Percentiles rank a stretch among this genome's conserved stretches.
These are phyloP conservation scores for Punica granatum DNA, from an alignment of 345 rosid species.

Conservation along the genomic window DNA sequence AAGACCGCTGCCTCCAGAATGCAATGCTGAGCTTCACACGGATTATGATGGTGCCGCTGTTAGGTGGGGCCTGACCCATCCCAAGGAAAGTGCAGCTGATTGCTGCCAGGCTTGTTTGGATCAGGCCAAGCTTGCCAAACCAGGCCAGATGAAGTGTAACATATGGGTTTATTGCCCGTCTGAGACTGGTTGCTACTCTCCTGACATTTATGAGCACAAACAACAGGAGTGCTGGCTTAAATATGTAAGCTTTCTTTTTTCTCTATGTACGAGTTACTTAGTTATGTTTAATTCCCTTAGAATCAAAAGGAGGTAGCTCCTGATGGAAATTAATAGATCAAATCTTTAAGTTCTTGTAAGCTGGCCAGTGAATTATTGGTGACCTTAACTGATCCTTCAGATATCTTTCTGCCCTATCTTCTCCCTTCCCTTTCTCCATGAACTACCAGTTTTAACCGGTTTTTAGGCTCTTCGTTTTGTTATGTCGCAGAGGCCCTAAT, in stretches of 20 bases:
- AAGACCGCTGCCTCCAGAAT: conserved; percentile 70
- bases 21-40: conserved; percentile 76
- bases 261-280: not conserved
- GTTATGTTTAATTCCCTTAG: not conserved
- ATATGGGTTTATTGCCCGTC: conserved; percentile 96
- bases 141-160: conserved; percentile 87
- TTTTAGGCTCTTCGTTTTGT: not conserved
- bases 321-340: too few relatives aligned
- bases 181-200: conserved; percentile 77
- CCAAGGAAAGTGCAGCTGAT: conserved; percentile 94
- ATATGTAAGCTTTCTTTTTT: conserved; percentile 1
- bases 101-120: conserved; percentile 97
- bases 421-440: too few relatives aligned
- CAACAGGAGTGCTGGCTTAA: conserved; percentile 84
- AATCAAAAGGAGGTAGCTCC: not conserved
- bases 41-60: conserved; percentile 92
- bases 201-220: conserved; percentile 84
- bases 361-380: not conserved
- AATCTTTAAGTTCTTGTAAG: not conserved
- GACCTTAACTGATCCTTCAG: too few relatives aligned
- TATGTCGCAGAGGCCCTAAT: not conserved
- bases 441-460: too few relatives aligned
- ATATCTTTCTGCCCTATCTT: too few relatives aligned
- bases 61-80: conserved; percentile 96
- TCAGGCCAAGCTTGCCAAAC: conserved; percentile 68